These are phyloP conservation scores for Boletellus ananiceps DNA, from an alignment of 768 basidiomycete genomes.

Conservation along the genomic window DNA sequence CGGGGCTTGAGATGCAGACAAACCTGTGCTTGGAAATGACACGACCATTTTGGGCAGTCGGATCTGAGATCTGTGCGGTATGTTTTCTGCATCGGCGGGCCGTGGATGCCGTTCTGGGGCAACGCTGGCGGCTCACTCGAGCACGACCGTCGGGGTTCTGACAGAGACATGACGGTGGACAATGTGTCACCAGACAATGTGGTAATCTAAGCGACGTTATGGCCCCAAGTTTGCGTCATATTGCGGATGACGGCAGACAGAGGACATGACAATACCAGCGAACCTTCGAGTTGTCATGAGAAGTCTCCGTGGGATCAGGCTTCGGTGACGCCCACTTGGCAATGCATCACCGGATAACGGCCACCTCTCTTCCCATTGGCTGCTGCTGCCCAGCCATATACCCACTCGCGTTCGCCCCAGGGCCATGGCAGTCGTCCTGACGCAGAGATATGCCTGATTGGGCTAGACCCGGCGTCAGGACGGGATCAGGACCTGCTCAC, in stretches of 20 bases:
- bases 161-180: too few species aligned
- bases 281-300: not conserved
- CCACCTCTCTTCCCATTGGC: constrained; percentile 11
- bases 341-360: constrained; percentile 24
- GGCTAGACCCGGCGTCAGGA: constrained; percentile 14
- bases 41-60: not conserved
- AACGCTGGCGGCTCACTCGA: not conserved
- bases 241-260: constrained; percentile 12
- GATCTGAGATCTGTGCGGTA: constrained; percentile 10
- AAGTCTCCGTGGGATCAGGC: constrained; percentile 16
- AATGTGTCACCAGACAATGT: not conserved
- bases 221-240: not conserved
- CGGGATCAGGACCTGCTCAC: constrained; percentile 21
- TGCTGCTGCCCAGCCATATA: not conserved
- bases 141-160: not conserved
- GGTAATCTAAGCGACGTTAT: constrained; percentile 6
- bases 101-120: not conserved
- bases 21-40: constrained; percentile 31
- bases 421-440: too few species aligned
- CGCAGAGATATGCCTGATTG: constrained; percentile 1
- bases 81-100: too few species aligned
- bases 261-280: too few species aligned
- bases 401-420: too few species aligned
- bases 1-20: constrained; percentile 21
- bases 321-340: constrained; percentile 13